phyloP scores from a whole-genome alignment of 2,329 filamentous ascomycete species.

The Sporothrix brunneoviolacea region DNA sequence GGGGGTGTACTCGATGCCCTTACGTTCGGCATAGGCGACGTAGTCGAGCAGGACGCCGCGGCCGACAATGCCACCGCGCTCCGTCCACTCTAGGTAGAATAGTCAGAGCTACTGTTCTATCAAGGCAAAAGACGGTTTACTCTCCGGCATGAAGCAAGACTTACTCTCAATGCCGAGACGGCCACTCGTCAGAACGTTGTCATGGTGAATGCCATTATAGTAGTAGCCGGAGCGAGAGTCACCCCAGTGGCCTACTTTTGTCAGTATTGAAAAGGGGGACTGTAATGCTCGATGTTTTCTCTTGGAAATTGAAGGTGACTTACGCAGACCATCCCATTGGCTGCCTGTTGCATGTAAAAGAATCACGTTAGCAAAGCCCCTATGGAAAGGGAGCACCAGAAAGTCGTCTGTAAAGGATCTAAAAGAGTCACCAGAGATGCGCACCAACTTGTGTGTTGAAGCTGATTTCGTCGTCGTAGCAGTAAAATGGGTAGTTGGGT shows the following conservation, averaged over 20 bases:
- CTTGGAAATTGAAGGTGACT: constrained; percentile 31
- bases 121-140: not conserved
- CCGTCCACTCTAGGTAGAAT: constrained; percentile 11
- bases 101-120: not conserved
- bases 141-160: not conserved
- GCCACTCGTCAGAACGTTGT: constrained; percentile 20
- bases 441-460: constrained; percentile 24
- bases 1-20: constrained; percentile 44
- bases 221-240: constrained; percentile 13
- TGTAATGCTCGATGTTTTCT: no score
- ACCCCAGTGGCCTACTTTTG: constrained; percentile 12
- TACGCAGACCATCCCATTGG: constrained; percentile 52
- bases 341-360: constrained; percentile 26
- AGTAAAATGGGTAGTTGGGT: constrained; percentile 8
- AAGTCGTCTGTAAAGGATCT: no score
- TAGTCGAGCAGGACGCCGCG: constrained; percentile 53
- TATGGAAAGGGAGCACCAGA: no score
- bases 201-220: constrained; percentile 31
- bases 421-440: no score
- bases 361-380: no score
- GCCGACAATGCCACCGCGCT: constrained; percentile 43
- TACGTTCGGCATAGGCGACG: constrained; percentile 39
- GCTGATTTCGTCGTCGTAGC: constrained; percentile 15
- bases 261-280: constrained; percentile 27
- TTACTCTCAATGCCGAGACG: constrained; percentile 32